A percentile compares a stretch with the other conserved stretches of the same genome.
Evolutionary conservation across 495 filamentous ascomycete species (phyloP).

Genomic region (Hypomontagnella submonticulosa): DNA sequence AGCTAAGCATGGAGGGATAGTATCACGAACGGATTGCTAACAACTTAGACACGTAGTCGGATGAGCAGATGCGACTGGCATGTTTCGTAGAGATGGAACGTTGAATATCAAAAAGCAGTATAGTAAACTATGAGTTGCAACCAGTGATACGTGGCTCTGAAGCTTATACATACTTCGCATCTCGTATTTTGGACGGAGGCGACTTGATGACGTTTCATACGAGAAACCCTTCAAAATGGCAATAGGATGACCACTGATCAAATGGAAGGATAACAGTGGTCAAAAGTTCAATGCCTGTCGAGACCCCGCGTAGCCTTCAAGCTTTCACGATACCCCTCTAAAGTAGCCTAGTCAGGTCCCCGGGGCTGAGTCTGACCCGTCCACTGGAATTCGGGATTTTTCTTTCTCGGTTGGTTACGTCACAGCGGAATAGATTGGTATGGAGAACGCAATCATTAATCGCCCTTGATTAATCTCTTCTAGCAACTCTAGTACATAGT

Average conservation of each 20-base stretch:
- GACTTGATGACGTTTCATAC: constrained; percentile 38
- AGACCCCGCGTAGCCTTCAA: constrained; percentile 23
- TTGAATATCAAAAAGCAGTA: constrained; percentile 8
- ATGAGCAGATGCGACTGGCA: constrained; percentile 17
- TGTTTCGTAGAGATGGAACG: constrained; percentile 26
- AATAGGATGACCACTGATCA: constrained; percentile 1
- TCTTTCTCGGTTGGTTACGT: constrained; percentile 27
- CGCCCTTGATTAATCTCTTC: constrained; percentile 19
- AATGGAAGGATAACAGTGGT: background rate
- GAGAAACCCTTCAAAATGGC: constrained; percentile 26
- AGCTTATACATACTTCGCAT: constrained; percentile 33
- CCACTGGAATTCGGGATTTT: constrained; percentile 34
- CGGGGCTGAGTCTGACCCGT: constrained; percentile 26
- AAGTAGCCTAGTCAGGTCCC: constrained; percentile 22
- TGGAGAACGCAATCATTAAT: constrained; percentile 16
- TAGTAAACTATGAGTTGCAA: constrained; percentile 18
- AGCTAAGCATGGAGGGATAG: background rate
- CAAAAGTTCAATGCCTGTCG: background rate
- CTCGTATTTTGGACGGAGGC: constrained; percentile 35
- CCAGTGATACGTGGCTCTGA: constrained; percentile 35
- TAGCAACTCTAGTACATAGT: too few species aligned
- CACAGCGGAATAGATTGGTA: constrained; percentile 32
- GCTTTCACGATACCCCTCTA: constrained; percentile 22
- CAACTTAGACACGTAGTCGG: background rate
- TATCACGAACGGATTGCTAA: background rate